Evolutionary conservation across 2,329 filamentous ascomycete species (phyloP).

Genomic region (Aureobasidium leucospermi): DNA sequence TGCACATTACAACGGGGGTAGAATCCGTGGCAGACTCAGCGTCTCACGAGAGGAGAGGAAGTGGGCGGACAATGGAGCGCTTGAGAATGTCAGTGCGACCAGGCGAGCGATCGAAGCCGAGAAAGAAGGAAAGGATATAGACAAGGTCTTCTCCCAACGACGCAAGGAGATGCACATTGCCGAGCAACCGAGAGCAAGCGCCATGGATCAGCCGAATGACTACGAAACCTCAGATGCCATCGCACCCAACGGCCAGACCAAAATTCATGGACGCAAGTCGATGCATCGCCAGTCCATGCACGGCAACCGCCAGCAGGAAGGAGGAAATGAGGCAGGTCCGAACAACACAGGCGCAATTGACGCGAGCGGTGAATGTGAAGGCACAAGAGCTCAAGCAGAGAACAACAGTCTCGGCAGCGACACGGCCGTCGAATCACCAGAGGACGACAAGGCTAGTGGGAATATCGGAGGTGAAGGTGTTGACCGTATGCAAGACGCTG

Average conservation of each 20-base stretch:
- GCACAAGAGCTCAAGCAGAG: not conserved
- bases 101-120: conserved; percentile 21
- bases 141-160: conserved; percentile 23
- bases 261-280: not conserved
- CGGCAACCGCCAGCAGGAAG: not conserved
- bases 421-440: not conserved
- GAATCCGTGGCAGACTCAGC: conserved; percentile 20
- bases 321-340: conserved; percentile 3
- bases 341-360: conserved; percentile 1
- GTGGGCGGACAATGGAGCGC: conserved; percentile 26
- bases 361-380: not conserved
- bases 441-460: not conserved
- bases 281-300: conserved; percentile 1
- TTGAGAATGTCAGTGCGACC: conserved; percentile 28
- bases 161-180: conserved; percentile 22
- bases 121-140: conserved; percentile 23
- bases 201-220: conserved; percentile 21
- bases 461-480: not conserved
- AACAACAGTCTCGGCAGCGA: conserved; percentile 1
- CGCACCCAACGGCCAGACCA: conserved; percentile 8
- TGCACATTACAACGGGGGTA: conserved; percentile 18
- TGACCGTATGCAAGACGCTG: not conserved
- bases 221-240: conserved; percentile 1
- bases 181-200: conserved; percentile 22
- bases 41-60: conserved; percentile 21